A percentile compares a stretch with the other conserved stretches of the same genome.
Conservation (phyloP, 495 filamentous ascomycete species). For the Penicillium antarcticum region DNA sequence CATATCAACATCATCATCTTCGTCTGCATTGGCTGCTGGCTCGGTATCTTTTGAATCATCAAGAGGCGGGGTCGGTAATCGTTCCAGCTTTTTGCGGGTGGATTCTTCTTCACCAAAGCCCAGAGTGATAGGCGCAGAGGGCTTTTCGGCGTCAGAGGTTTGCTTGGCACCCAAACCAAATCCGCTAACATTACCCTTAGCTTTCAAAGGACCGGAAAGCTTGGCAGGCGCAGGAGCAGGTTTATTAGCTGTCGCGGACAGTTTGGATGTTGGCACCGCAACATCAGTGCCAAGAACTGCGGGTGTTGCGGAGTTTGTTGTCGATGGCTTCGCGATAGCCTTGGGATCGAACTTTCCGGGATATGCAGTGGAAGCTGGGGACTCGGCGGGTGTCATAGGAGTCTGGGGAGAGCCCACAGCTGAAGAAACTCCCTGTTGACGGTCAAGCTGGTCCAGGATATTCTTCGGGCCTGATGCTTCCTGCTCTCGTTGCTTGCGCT, state of each 20-base stretch:
- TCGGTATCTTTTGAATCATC: conserved; percentile 60
- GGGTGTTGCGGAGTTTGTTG: conserved; percentile 22
- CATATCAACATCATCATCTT: conserved; percentile 75
- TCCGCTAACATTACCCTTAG: conserved; percentile 70
- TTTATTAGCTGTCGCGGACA: conserved; percentile 39
- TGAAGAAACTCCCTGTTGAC: conserved; percentile 58
- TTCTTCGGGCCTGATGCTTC: conserved; percentile 58
- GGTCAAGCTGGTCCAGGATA: conserved; percentile 73
- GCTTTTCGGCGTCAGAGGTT: conserved; percentile 60
- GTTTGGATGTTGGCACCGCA: conserved; percentile 55
- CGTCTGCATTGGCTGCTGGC: conserved; percentile 51
- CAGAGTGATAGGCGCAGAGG: conserved; percentile 65
- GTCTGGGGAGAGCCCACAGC: conserved; percentile 54
- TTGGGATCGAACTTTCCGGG: conserved; percentile 88
- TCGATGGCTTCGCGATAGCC: conserved; percentile 64
- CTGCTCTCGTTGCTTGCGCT: conserved; percentile 70
- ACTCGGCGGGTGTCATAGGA: conserved; percentile 43
- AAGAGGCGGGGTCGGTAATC: conserved; percentile 71
- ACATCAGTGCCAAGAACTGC: conserved; percentile 60
- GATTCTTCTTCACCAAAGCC: conserved; percentile 87
- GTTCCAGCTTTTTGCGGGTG: conserved; percentile 80
- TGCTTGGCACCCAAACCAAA: conserved; percentile 76
- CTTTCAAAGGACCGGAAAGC: conserved; percentile 46
- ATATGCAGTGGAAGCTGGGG: conserved; percentile 52
- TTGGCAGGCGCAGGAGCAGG: conserved; percentile 47